Conservation (phyloP, 2,329 filamentous ascomycete genomes). For the Pseudocercospora macadamiae region DNA sequence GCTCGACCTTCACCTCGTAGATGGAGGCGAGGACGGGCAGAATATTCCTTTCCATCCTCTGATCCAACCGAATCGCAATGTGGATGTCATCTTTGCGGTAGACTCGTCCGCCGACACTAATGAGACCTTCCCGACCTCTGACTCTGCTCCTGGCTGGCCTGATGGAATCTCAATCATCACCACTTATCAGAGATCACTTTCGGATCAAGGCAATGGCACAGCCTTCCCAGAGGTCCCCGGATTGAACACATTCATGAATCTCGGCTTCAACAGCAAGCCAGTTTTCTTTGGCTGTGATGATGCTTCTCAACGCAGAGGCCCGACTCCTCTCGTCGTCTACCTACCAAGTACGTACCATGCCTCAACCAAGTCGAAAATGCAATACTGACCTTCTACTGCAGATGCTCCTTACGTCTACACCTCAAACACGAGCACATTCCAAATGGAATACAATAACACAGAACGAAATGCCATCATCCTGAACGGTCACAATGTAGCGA, state of each 20-base stretch:
- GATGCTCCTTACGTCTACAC: constrained; percentile 62
- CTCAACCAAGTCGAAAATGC: not conserved
- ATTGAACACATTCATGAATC: constrained; percentile 75
- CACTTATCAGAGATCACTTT: constrained; percentile 69
- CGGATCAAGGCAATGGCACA: constrained; percentile 65
- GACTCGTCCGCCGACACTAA: constrained; percentile 76
- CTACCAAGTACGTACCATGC: constrained; percentile 62
- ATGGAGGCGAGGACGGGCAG: constrained; percentile 76
- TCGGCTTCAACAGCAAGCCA: constrained; percentile 72
- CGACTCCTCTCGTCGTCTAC: constrained; percentile 78
- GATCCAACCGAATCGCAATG: constrained; percentile 69
- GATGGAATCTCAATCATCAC: constrained; percentile 76
- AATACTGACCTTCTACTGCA: not conserved
- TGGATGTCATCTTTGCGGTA: constrained; percentile 81
- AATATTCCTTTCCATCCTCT: constrained; percentile 80
- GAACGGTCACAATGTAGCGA: constrained; percentile 85
- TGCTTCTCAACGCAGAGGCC: constrained; percentile 61
- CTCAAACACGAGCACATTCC: constrained; percentile 81
- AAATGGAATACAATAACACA: constrained; percentile 62
- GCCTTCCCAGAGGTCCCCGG: constrained; percentile 74
- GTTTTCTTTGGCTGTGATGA: constrained; percentile 78
- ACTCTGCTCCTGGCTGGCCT: constrained; percentile 63
- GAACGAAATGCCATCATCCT: constrained; percentile 78
- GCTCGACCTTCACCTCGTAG: constrained; percentile 68
- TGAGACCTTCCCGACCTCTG: constrained; percentile 31